phyloP scores from a whole-genome alignment of 2,329 filamentous ascomycete species.

The Cryphonectria carpinicola region DNA sequence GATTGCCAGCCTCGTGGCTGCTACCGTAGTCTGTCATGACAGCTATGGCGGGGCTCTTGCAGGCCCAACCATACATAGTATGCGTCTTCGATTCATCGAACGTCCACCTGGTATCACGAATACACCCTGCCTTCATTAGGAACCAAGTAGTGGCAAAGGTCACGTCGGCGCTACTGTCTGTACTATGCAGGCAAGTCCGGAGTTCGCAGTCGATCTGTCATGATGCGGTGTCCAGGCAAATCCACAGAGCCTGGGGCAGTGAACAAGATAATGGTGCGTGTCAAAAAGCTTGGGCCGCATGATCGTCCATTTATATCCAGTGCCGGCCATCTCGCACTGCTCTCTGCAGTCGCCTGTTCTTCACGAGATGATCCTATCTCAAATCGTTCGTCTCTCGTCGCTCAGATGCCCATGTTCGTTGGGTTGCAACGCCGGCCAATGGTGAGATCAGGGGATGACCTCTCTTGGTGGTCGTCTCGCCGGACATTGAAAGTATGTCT shows the following conservation, averaged over 20 bases:
- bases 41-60: background rate
- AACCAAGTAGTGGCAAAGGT: background rate
- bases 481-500: conserved; percentile 19
- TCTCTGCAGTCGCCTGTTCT: conserved; percentile 1
- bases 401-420: background rate
- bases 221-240: background rate
- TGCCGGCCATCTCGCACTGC: background rate
- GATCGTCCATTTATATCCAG: conserved; percentile 3
- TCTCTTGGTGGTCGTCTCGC: background rate
- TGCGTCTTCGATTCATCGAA: background rate
- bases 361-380: background rate
- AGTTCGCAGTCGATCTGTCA: background rate
- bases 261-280: background rate
- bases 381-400: conserved; percentile 1
- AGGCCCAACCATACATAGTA: background rate
- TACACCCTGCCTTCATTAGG: background rate
- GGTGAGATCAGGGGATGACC: background rate
- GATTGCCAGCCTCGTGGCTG: conserved; percentile 12
- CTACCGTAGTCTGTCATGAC: background rate
- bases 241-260: conserved; percentile 3
- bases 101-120: background rate
- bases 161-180: background rate
- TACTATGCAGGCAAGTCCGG: background rate
- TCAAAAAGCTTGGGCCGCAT: conserved; percentile 8
- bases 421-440: conserved; percentile 11